Evolutionary conservation across 345 rosid species (phyloP), one percentile per base, ranked within the genome.

Genomic region (Combretum micranthum): DNA sequence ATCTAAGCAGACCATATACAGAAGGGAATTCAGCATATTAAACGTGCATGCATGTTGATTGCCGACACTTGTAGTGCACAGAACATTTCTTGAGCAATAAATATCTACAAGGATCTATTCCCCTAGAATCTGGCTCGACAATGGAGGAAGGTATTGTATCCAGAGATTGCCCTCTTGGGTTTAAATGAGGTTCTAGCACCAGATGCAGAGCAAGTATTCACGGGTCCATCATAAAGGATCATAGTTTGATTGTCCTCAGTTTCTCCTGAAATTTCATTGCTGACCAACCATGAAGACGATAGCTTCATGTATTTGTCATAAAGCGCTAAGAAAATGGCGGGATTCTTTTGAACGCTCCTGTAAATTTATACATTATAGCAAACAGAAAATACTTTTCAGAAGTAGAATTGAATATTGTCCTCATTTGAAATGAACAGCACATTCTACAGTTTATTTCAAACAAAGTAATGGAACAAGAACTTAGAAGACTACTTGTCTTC

Each of bases 271-370:
- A 51, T 22, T 3, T 56, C 45, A 14, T 67, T 44, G 57, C 53
- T 52, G 48, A 67, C 69, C 69, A 62, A 68, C 78, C 76, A 77
- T 7, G 74, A 62, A 52, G 66, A 44, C 12, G 78, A 62, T 61
- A 70, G 78, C 71, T 67, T 68, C 39, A 55, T 21, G 46, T 70
- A 67, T 32, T 47, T 49, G 64, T 65, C 18, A 59, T 77, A 69
- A 20, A 77, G 76, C 25, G 67, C 70, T 48, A 77, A 52, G 42
- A 64, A 62, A 50, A 68, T 32, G 47, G 78, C 74, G 4, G 69
- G 74, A 39, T 62, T 64, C 55, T 52, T 64, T 18, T 50, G 15
- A 42, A 42, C 20, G 17, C 18, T 56, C 59, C 81, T 73, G 69
- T 20, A 5, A 47, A 55, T 59, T 55, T 50, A 56, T n/a, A 13